A percentile compares a stretch with the other conserved stretches of the same genome.
Evolutionary conservation across 2,329 filamentous ascomycete species (phyloP).

Genomic region (Hymenoscyphus fructigenus): DNA sequence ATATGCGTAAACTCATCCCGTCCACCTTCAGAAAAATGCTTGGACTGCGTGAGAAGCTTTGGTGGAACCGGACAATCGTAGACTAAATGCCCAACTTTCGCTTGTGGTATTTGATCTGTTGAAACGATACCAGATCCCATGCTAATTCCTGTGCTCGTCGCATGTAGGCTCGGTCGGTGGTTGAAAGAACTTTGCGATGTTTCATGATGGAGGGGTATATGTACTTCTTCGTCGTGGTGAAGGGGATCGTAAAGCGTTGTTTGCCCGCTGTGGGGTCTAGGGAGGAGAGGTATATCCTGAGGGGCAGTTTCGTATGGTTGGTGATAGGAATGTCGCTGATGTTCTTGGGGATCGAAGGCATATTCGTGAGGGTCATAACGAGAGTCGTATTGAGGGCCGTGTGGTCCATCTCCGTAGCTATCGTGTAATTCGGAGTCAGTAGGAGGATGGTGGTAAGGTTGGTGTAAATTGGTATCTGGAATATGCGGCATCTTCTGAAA

Average conservation of each 20-base stretch:
- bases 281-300: slow-evolving; percentile 23
- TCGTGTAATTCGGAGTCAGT: slow-evolving; percentile 9
- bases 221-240: not conserved
- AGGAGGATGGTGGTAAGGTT: slow-evolving; percentile 6
- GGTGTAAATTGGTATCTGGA: slow-evolving; percentile 10
- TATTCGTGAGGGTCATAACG: slow-evolving; percentile 13
- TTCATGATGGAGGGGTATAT: slow-evolving; percentile 1
- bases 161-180: slow-evolving; percentile 2
- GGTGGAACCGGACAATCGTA: slow-evolving; percentile 28
- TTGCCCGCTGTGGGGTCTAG: slow-evolving; percentile 11
- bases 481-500: slow-evolving; percentile 11
- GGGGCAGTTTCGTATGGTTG: slow-evolving; percentile 19
- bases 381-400: not conserved
- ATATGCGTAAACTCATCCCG: slow-evolving; percentile 59
- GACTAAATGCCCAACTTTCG: slow-evolving; percentile 17
- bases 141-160: slow-evolving; percentile 4
- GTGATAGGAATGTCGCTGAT: slow-evolving; percentile 11
- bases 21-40: slow-evolving; percentile 9
- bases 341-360: slow-evolving; percentile 17
- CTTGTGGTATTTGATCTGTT: slow-evolving; percentile 10
- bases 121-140: slow-evolving; percentile 3
- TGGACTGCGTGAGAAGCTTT: slow-evolving; percentile 19
- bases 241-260: slow-evolving; percentile 18
- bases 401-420: slow-evolving; percentile 10
- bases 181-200: slow-evolving; percentile 4